Evolutionary conservation across 2,329 filamentous ascomycete genomes (phyloP).

Genomic region (Verticillium isaacii): DNA sequence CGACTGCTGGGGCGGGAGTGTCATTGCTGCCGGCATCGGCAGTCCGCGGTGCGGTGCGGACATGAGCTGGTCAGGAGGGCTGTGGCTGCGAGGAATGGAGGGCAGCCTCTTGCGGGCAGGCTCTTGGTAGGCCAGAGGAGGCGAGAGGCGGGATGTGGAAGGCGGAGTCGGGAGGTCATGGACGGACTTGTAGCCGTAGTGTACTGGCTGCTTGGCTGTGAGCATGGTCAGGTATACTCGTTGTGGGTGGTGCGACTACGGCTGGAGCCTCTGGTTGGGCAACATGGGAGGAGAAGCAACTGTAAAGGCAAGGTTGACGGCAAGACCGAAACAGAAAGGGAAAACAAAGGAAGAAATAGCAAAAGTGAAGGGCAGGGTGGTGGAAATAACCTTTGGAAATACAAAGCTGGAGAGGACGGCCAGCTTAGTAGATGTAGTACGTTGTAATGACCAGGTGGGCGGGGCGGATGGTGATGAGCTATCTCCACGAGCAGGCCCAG

Average conservation of each 20-base stretch:
- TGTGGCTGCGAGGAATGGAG: conserved; percentile 36
- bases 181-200: conserved; percentile 55
- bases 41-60: conserved; percentile 65
- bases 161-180: conserved; percentile 59
- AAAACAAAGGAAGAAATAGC: conserved; percentile 10
- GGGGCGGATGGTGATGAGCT: conserved; percentile 36
- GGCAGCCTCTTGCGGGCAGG: conserved; percentile 33
- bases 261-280: neutral
- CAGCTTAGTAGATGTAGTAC: conserved; percentile 19
- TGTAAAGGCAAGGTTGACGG: neutral
- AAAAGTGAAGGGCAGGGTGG: conserved; percentile 11
- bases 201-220: conserved; percentile 55
- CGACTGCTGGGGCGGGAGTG: conserved; percentile 46
- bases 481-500: conserved; percentile 34
- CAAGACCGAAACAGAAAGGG: conserved; percentile 6
- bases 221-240: conserved; percentile 46
- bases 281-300: neutral
- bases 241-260: conserved; percentile 4
- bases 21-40: conserved; percentile 64
- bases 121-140: conserved; percentile 47
- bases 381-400: conserved; percentile 33
- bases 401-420: conserved; percentile 30
- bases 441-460: conserved; percentile 23
- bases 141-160: conserved; percentile 49
- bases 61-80: conserved; percentile 51